These are phyloP conservation scores for Neoboletus brunneissimus DNA, from an alignment of 768 basidiomycete species.

Conservation along the genomic window DNA sequence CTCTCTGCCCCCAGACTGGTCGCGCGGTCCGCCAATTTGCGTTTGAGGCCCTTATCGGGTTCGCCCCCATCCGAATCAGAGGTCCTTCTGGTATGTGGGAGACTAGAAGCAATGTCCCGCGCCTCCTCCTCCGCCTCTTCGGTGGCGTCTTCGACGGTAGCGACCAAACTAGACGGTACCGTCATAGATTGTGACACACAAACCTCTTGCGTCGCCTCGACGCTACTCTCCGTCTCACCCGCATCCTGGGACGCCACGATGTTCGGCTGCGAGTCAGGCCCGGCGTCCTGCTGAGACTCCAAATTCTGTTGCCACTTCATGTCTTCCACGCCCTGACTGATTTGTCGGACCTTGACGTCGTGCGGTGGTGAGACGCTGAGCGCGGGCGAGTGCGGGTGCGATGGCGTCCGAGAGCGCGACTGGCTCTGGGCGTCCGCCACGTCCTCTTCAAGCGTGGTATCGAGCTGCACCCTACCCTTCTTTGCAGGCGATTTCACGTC, in stretches of 20 bases:
- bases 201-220: conserved; percentile 15
- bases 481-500: conserved; percentile 65
- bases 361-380: conserved; percentile 64
- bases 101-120: conserved; percentile 23
- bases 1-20: conserved; percentile 55
- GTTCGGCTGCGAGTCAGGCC: conserved; percentile 4
- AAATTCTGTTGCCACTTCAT: conserved; percentile 59
- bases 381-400: conserved; percentile 27
- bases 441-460: conserved; percentile 63
- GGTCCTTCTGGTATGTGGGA: conserved; percentile 26
- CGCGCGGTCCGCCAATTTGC: conserved; percentile 66
- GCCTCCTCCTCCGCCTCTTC: conserved; percentile 32
- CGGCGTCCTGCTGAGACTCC: conserved; percentile 13
- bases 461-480: conserved; percentile 68
- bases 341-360: conserved; percentile 77
- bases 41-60: conserved; percentile 63
- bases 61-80: conserved; percentile 47
- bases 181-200: conserved; percentile 8
- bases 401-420: conserved; percentile 37
- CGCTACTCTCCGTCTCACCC: conserved; percentile 8
- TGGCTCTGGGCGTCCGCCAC: conserved; percentile 39
- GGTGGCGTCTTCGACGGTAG: conserved; percentile 19
- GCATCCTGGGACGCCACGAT: conserved; percentile 2
- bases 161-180: conserved; percentile 17
- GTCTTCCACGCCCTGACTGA: conserved; percentile 77